These are phyloP conservation scores for Udeniomyces megalosporus DNA, from an alignment of 768 basidiomycete genomes.

Conservation along the genomic window DNA sequence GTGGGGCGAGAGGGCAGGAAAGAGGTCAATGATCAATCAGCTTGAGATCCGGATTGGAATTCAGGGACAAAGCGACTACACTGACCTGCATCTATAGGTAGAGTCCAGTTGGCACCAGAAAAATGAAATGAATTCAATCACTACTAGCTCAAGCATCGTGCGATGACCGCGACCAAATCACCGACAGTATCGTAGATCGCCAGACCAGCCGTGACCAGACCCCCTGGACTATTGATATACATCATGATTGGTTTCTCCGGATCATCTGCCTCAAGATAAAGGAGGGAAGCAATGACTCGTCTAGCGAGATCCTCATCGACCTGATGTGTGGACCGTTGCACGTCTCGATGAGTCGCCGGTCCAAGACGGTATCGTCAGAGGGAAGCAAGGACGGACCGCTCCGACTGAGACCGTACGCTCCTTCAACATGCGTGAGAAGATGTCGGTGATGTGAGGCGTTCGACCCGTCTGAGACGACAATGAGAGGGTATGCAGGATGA, in stretches of 20 bases:
- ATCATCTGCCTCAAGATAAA: constrained; percentile 93
- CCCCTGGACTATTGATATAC: constrained; percentile 94
- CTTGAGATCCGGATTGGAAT: not conserved
- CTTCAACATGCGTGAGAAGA: constrained; percentile 79
- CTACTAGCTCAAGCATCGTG: not conserved
- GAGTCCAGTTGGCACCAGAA: not conserved
- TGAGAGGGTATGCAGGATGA: not conserved
- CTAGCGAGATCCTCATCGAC: constrained; percentile 82
- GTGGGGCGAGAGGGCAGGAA: not conserved
- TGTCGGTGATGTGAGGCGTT: constrained; percentile 47
- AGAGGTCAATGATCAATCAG: not conserved
- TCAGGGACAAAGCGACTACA: not conserved
- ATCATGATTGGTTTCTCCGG: constrained; percentile 84
- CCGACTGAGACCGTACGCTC: constrained; percentile 95
- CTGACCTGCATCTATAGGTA: constrained; percentile 51
- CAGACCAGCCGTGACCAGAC: constrained; percentile 84
- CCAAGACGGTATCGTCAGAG: not conserved
- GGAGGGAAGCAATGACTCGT: constrained; percentile 72
- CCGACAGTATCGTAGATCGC: constrained; percentile 94
- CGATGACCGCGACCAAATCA: not conserved
- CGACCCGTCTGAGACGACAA: not conserved
- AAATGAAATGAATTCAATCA: not conserved
- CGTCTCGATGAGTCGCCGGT: no score
- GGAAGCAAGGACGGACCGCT: constrained; percentile 42
- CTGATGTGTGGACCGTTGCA: constrained; percentile 33